These are phyloP conservation scores for Lunularia cruciata DNA, from an alignment of 225 moss, liverwort and hornwort species.

Conservation along the genomic window DNA sequence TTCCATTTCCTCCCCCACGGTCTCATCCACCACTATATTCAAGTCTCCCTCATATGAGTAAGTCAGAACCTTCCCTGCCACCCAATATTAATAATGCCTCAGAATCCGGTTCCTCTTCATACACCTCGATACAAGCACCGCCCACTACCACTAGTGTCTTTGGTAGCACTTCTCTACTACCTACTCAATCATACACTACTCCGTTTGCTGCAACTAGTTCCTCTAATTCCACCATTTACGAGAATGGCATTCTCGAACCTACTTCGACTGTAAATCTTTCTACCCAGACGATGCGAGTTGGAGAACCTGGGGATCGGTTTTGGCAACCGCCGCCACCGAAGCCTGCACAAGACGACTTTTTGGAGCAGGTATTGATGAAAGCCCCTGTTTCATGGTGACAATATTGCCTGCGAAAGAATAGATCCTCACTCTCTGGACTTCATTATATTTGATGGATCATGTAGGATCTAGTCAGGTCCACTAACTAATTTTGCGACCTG, in stretches of 20 bases:
- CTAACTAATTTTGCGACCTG: background rate
- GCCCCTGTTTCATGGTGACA: too few species aligned
- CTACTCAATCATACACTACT: conserved; percentile 2
- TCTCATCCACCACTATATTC: conserved; percentile 17
- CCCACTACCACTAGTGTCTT: background rate
- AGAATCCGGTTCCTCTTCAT: conserved; percentile 8
- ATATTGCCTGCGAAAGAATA: too few species aligned
- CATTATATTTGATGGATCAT: too few species aligned
- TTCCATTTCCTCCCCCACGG: conserved; percentile 37
- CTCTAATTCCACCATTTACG: conserved; percentile 6
- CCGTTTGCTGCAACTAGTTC: background rate
- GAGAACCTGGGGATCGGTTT: conserved; percentile 16
- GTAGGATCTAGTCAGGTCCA: too few species aligned
- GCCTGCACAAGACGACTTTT: conserved; percentile 58
- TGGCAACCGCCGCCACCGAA: conserved; percentile 27
- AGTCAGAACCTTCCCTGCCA: conserved; percentile 22
- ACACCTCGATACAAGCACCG: conserved; percentile 6
- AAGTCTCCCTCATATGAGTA: conserved; percentile 1
- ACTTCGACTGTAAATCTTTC: conserved; percentile 13
- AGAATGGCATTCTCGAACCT: conserved; percentile 28
- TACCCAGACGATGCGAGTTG: background rate
- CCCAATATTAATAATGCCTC: conserved; percentile 17
- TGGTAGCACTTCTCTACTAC: background rate
- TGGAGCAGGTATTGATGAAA: conserved; percentile 79
- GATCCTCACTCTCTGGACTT: too few species aligned